Base-by-base conservation (phyloP, 2,329 filamentous ascomycete species). In the Epicoccum sorghinum region DNA sequence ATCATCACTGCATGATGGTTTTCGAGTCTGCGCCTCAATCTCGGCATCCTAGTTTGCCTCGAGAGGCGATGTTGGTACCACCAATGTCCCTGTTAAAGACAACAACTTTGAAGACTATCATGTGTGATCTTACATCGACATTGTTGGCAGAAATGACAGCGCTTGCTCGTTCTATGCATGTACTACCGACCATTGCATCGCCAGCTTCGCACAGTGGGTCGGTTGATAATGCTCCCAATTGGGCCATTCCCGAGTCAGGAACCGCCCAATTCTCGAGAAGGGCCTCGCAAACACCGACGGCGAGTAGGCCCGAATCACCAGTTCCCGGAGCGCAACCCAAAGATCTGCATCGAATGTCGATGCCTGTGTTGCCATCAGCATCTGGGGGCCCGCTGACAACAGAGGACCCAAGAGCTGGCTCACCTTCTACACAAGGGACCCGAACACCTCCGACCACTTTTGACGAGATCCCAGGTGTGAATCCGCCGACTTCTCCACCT, bases 1-100 rank as follows among this genome's bases (percentile, higher is more conserved):
- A 96, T 46, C 85, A 92, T 1, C 90, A 95, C 65, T 89, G 89
- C 55, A 81, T 95, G 10, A 75, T 96, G 47, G 78, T 96, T 29
- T 96, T 96, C 72, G 91, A 96, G 71, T 88, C 88, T 38, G 78
- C 82, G 9, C 47, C 56, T 3, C 60, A 62, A 42, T 47, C 58
- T 46, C 63, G 60, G 22, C 69, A 71, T 43, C 78, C 77, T 80
- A 67, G 75, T 68, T 64, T 76, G 8, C 80, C 81, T 3, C 86
- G 91, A 62, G 89, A 87, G 42, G 83, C 95, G 36, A 79, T 88
- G 40, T 81, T 85, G 35, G 84, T 96, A 24, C 92, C 91, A 13
- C 85, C 88, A 0, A 78, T 79, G 18, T 82, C 87, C 52, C 79
- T 86, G 25, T 89, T 87, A 40, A 90, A 87, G 67, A 83, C 86